Conservation (phyloP, 495 filamentous ascomycete species). For the Xylaria venustula region DNA sequence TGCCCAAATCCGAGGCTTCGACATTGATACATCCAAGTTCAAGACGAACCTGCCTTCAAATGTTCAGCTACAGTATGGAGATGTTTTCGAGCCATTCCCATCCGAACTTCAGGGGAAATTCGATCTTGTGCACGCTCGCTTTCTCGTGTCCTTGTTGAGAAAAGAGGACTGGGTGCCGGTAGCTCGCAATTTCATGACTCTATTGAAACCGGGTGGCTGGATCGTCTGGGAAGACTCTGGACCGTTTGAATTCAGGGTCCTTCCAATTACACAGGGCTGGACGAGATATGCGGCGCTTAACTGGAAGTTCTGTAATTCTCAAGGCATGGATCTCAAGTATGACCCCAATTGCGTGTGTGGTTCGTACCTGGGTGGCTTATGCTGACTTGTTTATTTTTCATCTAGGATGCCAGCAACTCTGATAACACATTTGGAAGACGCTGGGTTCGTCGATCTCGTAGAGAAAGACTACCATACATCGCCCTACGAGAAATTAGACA, state of each 20-base stretch:
- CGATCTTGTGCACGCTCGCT: constrained; percentile 8
- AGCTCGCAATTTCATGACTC: background rate
- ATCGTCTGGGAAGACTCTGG: constrained; percentile 9
- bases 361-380: background rate
- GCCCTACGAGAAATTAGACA: background rate
- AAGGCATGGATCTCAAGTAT: constrained; percentile 6
- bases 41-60: background rate
- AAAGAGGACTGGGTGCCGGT: constrained; percentile 4
- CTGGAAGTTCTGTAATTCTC: background rate
- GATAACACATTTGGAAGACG: constrained; percentile 1
- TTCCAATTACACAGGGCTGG: background rate
- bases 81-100: constrained; percentile 4
- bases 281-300: background rate
- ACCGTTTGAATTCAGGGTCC: constrained; percentile 1
- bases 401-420: constrained; percentile 7
- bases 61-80: constrained; percentile 1
- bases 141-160: background rate
- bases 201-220: constrained; percentile 1
- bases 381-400: background rate
- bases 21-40: constrained; percentile 8
- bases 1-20: constrained; percentile 1
- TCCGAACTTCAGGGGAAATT: background rate
- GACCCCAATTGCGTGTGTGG: background rate
- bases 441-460: background rate
- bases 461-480: constrained; percentile 2